Evolutionary conservation across 176 grass and related monocot genomes (phyloP).

Genomic region (Poa annua): DNA sequence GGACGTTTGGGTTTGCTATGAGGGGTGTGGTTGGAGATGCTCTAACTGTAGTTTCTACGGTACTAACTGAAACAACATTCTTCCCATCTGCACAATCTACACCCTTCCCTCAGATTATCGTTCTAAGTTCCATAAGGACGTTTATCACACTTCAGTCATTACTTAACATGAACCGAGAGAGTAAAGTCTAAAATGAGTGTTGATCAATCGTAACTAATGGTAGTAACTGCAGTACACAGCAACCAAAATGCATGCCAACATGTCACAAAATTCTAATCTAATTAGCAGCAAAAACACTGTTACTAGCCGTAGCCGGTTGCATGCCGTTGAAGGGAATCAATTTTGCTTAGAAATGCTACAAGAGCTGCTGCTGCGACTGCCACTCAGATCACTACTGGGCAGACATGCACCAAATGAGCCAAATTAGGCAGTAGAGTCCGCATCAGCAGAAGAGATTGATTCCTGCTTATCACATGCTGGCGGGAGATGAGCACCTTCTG

Average conservation of each 20-base stretch:
- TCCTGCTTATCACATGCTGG: neutral
- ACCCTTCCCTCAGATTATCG: no score
- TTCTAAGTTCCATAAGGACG: no score
- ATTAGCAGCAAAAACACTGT: neutral
- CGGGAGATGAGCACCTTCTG: neutral
- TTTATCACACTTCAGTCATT: no score
- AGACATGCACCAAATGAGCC: constrained; percentile 19
- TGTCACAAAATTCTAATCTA: neutral
- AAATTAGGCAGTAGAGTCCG: constrained; percentile 13
- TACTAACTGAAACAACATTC: no score
- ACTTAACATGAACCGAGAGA: neutral
- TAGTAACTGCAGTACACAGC: neutral
- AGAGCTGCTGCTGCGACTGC: neutral
- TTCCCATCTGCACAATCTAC: neutral
- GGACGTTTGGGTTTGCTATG: no score
- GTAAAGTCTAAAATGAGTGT: neutral
- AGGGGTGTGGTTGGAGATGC: no score
- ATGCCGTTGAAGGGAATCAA: constrained; percentile 28
- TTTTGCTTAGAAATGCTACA: constrained; percentile 5
- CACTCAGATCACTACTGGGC: neutral
- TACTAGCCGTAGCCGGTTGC: neutral
- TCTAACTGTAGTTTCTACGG: no score
- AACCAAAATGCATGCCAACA: neutral
- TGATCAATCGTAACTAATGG: neutral
- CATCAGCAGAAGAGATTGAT: constrained; percentile 21